Evolutionary conservation across 306 rosid species (phyloP).

Genomic region (Phaseolus lunatus): DNA sequence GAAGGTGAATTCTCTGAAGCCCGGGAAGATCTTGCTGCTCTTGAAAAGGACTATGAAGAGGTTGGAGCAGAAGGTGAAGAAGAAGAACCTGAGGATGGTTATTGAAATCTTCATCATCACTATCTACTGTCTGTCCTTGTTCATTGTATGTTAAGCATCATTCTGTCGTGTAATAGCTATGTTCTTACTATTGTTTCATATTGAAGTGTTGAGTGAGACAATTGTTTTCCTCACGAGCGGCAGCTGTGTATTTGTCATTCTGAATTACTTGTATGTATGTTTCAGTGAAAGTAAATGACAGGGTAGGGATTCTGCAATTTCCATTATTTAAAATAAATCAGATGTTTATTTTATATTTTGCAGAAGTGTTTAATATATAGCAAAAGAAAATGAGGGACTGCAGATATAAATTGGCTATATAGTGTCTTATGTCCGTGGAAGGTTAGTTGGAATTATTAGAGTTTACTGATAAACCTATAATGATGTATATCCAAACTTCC

Average conservation of each 20-base stretch:
- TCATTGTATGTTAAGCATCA: constrained; percentile 6
- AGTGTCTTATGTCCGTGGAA: constrained; percentile 1
- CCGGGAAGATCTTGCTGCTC: constrained; percentile 86
- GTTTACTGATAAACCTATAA: constrained; percentile 27
- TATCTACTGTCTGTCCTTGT: constrained; percentile 25
- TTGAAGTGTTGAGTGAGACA: constrained; percentile 15
- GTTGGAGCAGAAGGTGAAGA: constrained; percentile 70
- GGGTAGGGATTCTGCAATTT: background rate
- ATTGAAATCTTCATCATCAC: constrained; percentile 37
- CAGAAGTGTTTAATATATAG: background rate
- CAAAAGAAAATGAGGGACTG: background rate
- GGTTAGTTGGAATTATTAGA: constrained; percentile 7
- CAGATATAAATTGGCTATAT: background rate
- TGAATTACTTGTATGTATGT: constrained; percentile 5
- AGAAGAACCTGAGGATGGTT: constrained; percentile 51
- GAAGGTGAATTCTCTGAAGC: constrained; percentile 88
- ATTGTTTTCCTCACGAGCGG: background rate
- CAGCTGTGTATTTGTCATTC: background rate
- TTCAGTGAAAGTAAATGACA: background rate
- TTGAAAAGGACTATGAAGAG: constrained; percentile 80
- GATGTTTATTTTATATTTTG: constrained; percentile 15
- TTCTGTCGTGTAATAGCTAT: constrained; percentile 37
- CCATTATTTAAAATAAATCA: background rate
- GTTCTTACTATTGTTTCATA: constrained; percentile 32
- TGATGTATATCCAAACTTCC: background rate